Conservation (phyloP, 768 basidiomycete genomes). For the Hysterangium stoloniferum region DNA sequence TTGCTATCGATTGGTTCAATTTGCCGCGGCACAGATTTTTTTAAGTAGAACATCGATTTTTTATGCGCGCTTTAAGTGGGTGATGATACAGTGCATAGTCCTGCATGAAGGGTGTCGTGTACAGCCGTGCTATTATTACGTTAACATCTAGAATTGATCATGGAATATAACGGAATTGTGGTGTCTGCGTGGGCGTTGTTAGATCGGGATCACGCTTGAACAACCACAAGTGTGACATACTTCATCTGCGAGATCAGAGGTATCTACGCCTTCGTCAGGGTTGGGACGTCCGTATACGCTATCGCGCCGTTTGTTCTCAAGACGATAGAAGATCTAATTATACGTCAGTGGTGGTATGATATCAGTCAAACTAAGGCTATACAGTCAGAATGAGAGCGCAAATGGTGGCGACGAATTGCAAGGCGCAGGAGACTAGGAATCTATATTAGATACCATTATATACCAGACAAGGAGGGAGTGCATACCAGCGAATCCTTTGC, state of each 20-base stretch:
- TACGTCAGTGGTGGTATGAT: background rate
- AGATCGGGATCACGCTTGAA: background rate
- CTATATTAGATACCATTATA: background rate
- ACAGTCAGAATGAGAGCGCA: conserved; percentile 47
- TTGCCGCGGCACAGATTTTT: too few relatives aligned
- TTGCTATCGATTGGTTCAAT: too few relatives aligned
- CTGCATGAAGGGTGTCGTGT: too few relatives aligned
- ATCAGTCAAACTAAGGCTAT: conserved; percentile 12
- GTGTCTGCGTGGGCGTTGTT: conserved; percentile 34
- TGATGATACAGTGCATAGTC: too few relatives aligned
- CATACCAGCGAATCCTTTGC: conserved; percentile 53
- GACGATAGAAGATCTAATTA: conserved; percentile 50
- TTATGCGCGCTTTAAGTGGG: too few relatives aligned
- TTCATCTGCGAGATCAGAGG: conserved; percentile 57
- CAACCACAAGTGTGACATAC: too few relatives aligned
- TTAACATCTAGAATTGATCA: too few relatives aligned
- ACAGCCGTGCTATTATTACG: too few relatives aligned
- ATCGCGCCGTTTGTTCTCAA: conserved; percentile 53
- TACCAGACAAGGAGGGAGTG: background rate
- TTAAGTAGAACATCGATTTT: too few relatives aligned
- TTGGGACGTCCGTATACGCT: conserved; percentile 42
- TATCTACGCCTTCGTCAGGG: conserved; percentile 46
- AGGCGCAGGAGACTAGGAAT: conserved; percentile 37
- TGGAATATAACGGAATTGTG: conserved; percentile 50
- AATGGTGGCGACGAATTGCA: conserved; percentile 48